phyloP scores from a whole-genome alignment of 441 rosid species.

The Arabidopsis hybrid region DNA sequence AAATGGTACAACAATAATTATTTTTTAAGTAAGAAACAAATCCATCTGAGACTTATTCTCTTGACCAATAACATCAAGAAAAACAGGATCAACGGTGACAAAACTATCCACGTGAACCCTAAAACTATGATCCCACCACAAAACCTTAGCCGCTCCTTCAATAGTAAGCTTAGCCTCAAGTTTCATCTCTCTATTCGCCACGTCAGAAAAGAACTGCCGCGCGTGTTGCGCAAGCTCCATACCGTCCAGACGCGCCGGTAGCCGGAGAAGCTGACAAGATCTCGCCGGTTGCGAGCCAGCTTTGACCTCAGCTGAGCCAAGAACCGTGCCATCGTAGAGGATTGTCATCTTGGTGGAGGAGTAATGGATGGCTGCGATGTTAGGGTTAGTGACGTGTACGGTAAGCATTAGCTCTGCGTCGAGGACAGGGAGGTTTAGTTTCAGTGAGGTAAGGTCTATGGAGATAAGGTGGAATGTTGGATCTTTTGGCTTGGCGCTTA shows the following conservation, averaged over 20 bases:
- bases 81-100: conserved; percentile 79
- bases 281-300: conserved; percentile 75
- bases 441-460: conserved; percentile 78
- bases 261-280: conserved; percentile 68
- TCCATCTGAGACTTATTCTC: conserved; percentile 70
- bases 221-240: conserved; percentile 85
- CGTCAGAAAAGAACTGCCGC: conserved; percentile 67
- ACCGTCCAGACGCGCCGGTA: conserved; percentile 77
- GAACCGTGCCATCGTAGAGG: conserved; percentile 83
- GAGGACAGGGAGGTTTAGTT: conserved; percentile 71
- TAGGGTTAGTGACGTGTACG: conserved; percentile 86
- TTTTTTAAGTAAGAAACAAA: conserved; percentile 44
- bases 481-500: conserved; percentile 71
- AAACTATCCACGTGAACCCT: conserved; percentile 81
- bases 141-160: conserved; percentile 72
- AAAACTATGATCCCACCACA: conserved; percentile 85
- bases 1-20: background rate
- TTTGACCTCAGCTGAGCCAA: conserved; percentile 68
- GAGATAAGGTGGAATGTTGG: conserved; percentile 84
- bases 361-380: conserved; percentile 69
- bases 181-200: conserved; percentile 75
- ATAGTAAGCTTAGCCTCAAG: conserved; percentile 70
- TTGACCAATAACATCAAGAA: conserved; percentile 81
- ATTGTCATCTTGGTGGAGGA: conserved; percentile 79
- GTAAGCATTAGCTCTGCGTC: conserved; percentile 82